A percentile compares a stretch with the other conserved stretches of the same genome.
These are phyloP conservation scores for Crotalaria pallida DNA, from an alignment of 306 rosid species.

Conservation along the genomic window DNA sequence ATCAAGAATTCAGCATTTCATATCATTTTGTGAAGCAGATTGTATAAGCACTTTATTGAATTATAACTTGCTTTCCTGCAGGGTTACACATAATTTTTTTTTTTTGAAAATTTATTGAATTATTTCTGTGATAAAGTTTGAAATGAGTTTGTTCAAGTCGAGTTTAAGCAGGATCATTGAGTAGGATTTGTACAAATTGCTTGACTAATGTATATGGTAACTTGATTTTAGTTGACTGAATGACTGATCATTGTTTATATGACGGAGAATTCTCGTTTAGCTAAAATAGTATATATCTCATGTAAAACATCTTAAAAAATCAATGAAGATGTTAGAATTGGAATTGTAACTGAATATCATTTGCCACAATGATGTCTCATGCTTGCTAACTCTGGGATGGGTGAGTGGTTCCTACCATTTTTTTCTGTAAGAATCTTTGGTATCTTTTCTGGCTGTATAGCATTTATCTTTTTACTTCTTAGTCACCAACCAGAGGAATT, in stretches of 20 bases:
- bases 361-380: not conserved
- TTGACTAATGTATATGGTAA: not conserved
- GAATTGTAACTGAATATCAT: too few relatives aligned
- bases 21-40: too few relatives aligned
- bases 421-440: not conserved
- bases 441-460: too few relatives aligned
- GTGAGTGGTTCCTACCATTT: too few relatives aligned
- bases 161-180: not conserved
- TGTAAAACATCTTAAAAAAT: not conserved
- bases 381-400: not conserved
- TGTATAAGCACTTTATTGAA: too few relatives aligned
- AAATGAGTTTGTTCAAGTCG: not conserved
- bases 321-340: too few relatives aligned
- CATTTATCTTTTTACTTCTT: not conserved
- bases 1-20: too few relatives aligned
- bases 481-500: slow-evolving; percentile 41
- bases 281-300: not conserved
- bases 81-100: not conserved
- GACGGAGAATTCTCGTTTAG: not conserved
- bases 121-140: not conserved
- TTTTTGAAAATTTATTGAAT: not conserved
- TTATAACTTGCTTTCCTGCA: not conserved
- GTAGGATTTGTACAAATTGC: not conserved
- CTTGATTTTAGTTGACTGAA: too few relatives aligned
- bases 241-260: not conserved